Evolutionary conservation across 1,284 basidiomycete genomes (phyloP).

Genomic region (Salmacisia buchloeana): DNA sequence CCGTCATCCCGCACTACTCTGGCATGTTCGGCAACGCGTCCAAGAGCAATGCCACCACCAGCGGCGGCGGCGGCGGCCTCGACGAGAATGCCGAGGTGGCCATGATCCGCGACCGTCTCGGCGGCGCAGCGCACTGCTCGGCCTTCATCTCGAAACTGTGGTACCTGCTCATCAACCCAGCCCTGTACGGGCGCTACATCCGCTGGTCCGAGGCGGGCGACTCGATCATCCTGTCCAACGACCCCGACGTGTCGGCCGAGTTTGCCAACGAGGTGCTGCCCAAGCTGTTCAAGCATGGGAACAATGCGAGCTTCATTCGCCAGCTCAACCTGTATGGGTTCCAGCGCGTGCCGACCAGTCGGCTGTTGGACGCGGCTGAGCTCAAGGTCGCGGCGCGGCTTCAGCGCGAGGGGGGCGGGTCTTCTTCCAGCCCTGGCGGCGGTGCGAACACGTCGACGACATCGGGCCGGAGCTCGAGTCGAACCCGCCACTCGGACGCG

Average conservation of each 20-base stretch:
- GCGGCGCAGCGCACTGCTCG: slow-evolving; percentile 48
- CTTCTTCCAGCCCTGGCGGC: neutral
- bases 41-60: neutral
- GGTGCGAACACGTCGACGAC: neutral
- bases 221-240: slow-evolving; percentile 46
- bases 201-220: slow-evolving; percentile 44
- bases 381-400: slow-evolving; percentile 27
- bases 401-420: neutral
- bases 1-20: no score
- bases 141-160: slow-evolving; percentile 50
- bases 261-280: slow-evolving; percentile 47
- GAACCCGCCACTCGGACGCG: slow-evolving; percentile 8
- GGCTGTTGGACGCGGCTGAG: slow-evolving; percentile 40
- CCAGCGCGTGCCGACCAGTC: slow-evolving; percentile 46
- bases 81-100: slow-evolving; percentile 45
- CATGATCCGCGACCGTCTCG: slow-evolving; percentile 46
- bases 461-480: slow-evolving; percentile 17
- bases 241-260: slow-evolving; percentile 43
- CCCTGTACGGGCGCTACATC: slow-evolving; percentile 41
- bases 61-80: neutral
- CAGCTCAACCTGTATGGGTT: slow-evolving; percentile 50
- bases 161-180: slow-evolving; percentile 49
- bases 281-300: slow-evolving; percentile 48
- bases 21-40: neutral
- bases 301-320: slow-evolving; percentile 48